Conservation (phyloP, 23 red algal species). For the Gracilaria vermiculophylla region DNA sequence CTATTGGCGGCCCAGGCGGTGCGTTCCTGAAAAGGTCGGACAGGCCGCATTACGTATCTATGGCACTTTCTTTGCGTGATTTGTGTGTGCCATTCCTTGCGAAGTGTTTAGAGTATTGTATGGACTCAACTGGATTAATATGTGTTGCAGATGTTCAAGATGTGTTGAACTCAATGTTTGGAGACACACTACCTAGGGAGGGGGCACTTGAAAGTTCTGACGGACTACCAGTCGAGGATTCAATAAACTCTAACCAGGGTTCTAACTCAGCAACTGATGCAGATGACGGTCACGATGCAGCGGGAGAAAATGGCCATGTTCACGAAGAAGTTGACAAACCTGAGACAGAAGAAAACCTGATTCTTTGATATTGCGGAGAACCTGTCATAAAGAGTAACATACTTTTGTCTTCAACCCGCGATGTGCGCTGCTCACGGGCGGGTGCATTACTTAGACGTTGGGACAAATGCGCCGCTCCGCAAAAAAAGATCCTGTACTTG, state of each 20-base stretch:
- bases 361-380: not conserved
- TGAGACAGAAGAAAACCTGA: not conserved
- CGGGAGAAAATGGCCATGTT: conserved; percentile 4
- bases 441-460: too few relatives aligned
- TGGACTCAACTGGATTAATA: conserved; percentile 44
- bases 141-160: conserved; percentile 23
- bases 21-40: conserved; percentile 74
- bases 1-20: conserved; percentile 63
- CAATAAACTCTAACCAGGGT: not conserved
- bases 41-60: conserved; percentile 55
- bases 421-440: too few relatives aligned
- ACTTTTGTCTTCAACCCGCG: too few relatives aligned
- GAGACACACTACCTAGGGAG: conserved; percentile 25
- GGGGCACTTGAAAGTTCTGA: not conserved
- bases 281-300: not conserved
- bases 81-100: conserved; percentile 47
- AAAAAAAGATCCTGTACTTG: not conserved
- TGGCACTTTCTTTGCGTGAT: conserved; percentile 43
- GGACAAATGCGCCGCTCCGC: too few relatives aligned
- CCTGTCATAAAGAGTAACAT: not conserved
- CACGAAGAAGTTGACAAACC: not conserved
- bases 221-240: not conserved
- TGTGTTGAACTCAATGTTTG: conserved; percentile 34
- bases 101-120: conserved; percentile 53
- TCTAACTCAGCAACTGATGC: not conserved